Conservation (phyloP, 495 filamentous ascomycete genomes). For the Chaetomium cochliodes region DNA sequence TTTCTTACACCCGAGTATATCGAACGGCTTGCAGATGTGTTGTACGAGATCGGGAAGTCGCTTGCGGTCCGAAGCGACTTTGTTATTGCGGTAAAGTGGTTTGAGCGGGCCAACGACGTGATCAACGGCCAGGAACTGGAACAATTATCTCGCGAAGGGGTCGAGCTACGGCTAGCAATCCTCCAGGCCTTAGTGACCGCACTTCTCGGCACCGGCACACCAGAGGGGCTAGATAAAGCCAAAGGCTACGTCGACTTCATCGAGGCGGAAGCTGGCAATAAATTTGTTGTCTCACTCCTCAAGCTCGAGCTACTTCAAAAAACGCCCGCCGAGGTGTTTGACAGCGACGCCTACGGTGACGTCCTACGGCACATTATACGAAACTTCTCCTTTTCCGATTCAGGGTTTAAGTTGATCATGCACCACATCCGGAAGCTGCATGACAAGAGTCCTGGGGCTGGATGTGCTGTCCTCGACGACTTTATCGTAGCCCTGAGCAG, state of each 20-base stretch:
- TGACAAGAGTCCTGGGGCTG: conserved; percentile 51
- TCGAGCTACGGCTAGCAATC: conserved; percentile 64
- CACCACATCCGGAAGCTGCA: conserved; percentile 67
- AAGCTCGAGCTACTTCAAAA: conserved; percentile 62
- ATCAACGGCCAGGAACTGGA: conserved; percentile 58
- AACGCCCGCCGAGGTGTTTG: conserved; percentile 47
- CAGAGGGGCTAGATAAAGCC: conserved; percentile 54
- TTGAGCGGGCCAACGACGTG: conserved; percentile 64
- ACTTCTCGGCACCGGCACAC: conserved; percentile 46
- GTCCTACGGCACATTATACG: conserved; percentile 57
- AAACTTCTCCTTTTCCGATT: conserved; percentile 56
- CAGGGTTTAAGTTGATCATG: conserved; percentile 66
- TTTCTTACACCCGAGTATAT: conserved; percentile 50
- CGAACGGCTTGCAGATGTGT: conserved; percentile 67
- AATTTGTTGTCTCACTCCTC: conserved; percentile 64
- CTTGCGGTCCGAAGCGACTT: conserved; percentile 54
- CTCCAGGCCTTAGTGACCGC: conserved; percentile 60
- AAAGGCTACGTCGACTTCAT: conserved; percentile 57
- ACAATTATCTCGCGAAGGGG: conserved; percentile 55
- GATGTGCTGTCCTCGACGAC: conserved; percentile 57
- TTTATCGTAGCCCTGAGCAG: conserved; percentile 52
- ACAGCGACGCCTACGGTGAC: conserved; percentile 50
- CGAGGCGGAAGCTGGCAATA: conserved; percentile 59
- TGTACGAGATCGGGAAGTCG: conserved; percentile 70
- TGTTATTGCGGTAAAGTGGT: conserved; percentile 63